A percentile compares a stretch with the other conserved stretches of the same genome.
These are phyloP conservation scores for Colletotrichum tamarilloi DNA, from an alignment of 2,329 filamentous ascomycete species.

Conservation along the genomic window DNA sequence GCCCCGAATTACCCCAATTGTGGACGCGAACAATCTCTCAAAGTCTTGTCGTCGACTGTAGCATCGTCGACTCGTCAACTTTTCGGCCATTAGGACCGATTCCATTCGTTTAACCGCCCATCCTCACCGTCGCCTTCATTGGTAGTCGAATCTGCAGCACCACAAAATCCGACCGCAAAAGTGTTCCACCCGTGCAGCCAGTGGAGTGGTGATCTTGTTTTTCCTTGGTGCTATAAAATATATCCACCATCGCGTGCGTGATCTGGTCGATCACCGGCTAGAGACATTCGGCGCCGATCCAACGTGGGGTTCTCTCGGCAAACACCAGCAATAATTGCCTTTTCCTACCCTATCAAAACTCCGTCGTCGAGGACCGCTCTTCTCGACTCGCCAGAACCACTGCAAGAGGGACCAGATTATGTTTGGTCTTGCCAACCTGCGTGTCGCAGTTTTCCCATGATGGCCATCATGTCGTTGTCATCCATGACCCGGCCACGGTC, in stretches of 20 bases:
- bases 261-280: conserved; percentile 30
- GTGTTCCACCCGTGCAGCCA: neutral
- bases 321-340: neutral
- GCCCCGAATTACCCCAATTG: neutral
- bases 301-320: conserved; percentile 24
- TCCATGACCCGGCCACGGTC: conserved; percentile 37
- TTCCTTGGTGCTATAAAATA: conserved; percentile 29
- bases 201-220: conserved; percentile 28
- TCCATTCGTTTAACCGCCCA: conserved; percentile 26
- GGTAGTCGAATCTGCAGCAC: neutral
- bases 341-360: neutral
- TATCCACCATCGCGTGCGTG: conserved; percentile 30
- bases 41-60: neutral
- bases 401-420: conserved; percentile 36
- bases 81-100: conserved; percentile 3
- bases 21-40: neutral
- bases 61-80: neutral
- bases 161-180: neutral
- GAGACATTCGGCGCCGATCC: conserved; percentile 31
- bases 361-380: neutral
- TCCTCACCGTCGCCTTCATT: neutral
- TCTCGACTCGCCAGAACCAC: conserved; percentile 8
- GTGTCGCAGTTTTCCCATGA: conserved; percentile 41
- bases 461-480: conserved; percentile 37
- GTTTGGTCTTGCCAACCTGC: conserved; percentile 38